Base-by-base conservation (phyloP, 108 stramenopile genomes). In the Cyclostephanos invisitatus region DNA sequence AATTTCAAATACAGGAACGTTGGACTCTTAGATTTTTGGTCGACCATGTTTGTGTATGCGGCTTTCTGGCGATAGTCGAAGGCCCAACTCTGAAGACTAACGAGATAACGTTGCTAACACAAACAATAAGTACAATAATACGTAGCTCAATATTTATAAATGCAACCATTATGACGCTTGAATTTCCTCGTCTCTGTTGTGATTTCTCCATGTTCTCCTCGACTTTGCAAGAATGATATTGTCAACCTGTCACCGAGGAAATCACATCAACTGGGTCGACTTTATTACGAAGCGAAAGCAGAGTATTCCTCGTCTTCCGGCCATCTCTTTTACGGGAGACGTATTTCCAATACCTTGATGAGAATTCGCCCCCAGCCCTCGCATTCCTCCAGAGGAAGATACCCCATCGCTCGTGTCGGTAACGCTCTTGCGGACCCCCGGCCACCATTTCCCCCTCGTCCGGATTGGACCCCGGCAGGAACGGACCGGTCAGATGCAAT, bases 361-460 rank as follows among this genome's bases (percentile, higher is more conserved):
- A 76, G 75, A 89, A 91, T 28, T 89, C 73, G 1, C 78, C 76
- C 7, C 89, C 92, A 7, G 53, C 73, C 28, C 37, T 36, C 7
- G 79, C 86, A 80, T 87, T 93, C 22, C 92, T 68, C 89, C 89
- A 90, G 36, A 93, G 64, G 69, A 87, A 89, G 25, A 89, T 66
- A 12, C 80, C 60, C 35, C 66, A 65, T 2, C 64, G 74, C 17
- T 58, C 64, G 21, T 63, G 40, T 6, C 82, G 78, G 63, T 83
- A 70, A 29, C 71, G 71, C 11, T 67, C 68, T 2, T 73, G 70
- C 14, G 88, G 86, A 9, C 89, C 88, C 20, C 64, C 48, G 5
- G 86, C 73, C 17, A 90, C 82, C 24, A 73, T 40, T 54, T 89
- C 72, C 20, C 50, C 82, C 9, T 44, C 65, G 4, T 84, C 74